A percentile compares a stretch with the other conserved stretches of the same genome.
Conservation (phyloP, 805 yeast genomes). For the Tetrapisispora iriomotensis region DNA sequence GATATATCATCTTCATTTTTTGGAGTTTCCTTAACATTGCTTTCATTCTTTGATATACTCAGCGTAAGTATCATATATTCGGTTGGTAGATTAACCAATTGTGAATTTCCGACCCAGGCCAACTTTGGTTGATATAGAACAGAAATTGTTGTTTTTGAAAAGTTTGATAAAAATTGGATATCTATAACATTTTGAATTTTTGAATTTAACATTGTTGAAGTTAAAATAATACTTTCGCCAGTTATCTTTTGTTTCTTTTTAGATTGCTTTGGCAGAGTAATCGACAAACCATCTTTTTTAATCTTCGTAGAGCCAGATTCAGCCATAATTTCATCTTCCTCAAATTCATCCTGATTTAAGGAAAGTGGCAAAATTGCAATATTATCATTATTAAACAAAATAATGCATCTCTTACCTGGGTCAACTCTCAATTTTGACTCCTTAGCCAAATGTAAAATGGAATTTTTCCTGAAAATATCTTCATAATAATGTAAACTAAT, state of each 20-base stretch:
- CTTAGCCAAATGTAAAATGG: slow-evolving; percentile 28
- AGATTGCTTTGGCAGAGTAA: slow-evolving; percentile 5
- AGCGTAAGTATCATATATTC: slow-evolving; percentile 34
- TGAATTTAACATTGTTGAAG: slow-evolving; percentile 46
- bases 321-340: slow-evolving; percentile 10
- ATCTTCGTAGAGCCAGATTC: slow-evolving; percentile 26
- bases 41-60: slow-evolving; percentile 34
- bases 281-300: not conserved
- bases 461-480: slow-evolving; percentile 43
- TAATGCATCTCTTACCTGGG: slow-evolving; percentile 47
- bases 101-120: slow-evolving; percentile 64
- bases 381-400: slow-evolving; percentile 54
- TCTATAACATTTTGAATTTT: slow-evolving; percentile 57
- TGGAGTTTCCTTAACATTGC: not conserved
- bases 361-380: slow-evolving; percentile 58
- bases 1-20: slow-evolving; percentile 18
- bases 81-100: slow-evolving; percentile 16
- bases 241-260: slow-evolving; percentile 2
- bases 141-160: slow-evolving; percentile 75
- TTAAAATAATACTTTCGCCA: slow-evolving; percentile 44
- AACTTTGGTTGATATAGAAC: slow-evolving; percentile 47
- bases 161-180: slow-evolving; percentile 59
- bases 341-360: slow-evolving; percentile 35
- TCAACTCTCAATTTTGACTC: slow-evolving; percentile 47
- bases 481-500: slow-evolving; percentile 83